Evolutionary conservation across 257 asterid species (phyloP).

Genomic region (Ocimum tenuiflorum): DNA sequence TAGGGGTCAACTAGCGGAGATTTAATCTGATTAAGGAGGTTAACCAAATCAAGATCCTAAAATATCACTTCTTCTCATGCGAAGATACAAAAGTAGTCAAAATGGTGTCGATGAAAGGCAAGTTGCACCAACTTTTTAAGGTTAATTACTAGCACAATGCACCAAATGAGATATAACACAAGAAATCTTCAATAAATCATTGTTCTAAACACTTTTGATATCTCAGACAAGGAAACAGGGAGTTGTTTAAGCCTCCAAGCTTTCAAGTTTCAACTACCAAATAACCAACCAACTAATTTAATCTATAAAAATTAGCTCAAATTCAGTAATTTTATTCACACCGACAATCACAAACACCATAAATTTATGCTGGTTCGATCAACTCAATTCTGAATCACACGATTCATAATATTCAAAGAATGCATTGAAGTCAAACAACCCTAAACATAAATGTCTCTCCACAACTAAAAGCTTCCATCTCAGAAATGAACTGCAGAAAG

Average conservation of each 20-base stretch:
- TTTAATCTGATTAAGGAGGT: constrained; percentile 1
- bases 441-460: background rate
- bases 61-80: background rate
- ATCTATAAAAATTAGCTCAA: background rate
- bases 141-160: background rate
- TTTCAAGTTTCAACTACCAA: constrained; percentile 11
- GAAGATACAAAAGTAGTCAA: background rate
- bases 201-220: background rate
- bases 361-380: background rate
- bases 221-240: constrained; percentile 6
- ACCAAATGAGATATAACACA: constrained; percentile 2
- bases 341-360: constrained; percentile 5
- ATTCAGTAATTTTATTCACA: background rate
- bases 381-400: background rate
- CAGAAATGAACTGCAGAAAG: background rate
- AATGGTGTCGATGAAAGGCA: background rate
- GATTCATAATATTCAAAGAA: background rate
- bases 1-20: background rate
- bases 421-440: background rate
- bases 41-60: constrained; percentile 1
- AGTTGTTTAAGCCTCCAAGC: background rate
- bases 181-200: constrained; percentile 7
- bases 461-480: constrained; percentile 9
- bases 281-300: background rate
- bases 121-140: background rate